These are phyloP conservation scores for Xylaria sp. DNA, from an alignment of 2,329 filamentous ascomycete species.

Conservation along the genomic window DNA sequence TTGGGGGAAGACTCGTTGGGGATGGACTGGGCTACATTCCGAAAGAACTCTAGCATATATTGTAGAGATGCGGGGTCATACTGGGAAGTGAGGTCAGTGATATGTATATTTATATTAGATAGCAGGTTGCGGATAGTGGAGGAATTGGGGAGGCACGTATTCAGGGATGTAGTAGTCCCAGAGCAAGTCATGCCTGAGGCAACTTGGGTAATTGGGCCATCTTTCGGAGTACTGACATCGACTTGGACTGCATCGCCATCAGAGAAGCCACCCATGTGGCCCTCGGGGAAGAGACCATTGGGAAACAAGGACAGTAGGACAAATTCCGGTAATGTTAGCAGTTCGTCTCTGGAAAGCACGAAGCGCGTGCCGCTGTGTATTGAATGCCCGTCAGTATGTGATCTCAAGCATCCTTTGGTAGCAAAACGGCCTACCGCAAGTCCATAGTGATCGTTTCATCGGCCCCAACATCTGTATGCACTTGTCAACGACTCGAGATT, in stretches of 20 bases:
- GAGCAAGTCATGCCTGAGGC: constrained; percentile 28
- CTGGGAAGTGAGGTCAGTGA: constrained; percentile 57
- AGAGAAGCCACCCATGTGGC: constrained; percentile 89
- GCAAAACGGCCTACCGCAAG: constrained; percentile 68
- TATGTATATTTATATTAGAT: constrained; percentile 46
- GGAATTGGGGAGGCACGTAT: constrained; percentile 23
- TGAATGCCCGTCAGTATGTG: constrained; percentile 23
- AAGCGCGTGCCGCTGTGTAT: constrained; percentile 80
- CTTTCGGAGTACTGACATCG: constrained; percentile 71
- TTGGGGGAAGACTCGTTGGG: constrained; percentile 72
- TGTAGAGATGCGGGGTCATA: constrained; percentile 95
- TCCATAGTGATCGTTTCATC: constrained; percentile 97
- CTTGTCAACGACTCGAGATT: constrained; percentile 10
- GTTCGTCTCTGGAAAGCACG: constrained; percentile 89
- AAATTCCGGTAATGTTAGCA: constrained; percentile 94
- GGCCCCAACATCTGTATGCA: constrained; percentile 68
- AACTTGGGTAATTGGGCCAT: constrained; percentile 29
- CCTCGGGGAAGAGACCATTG: constrained; percentile 96
- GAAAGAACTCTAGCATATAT: constrained; percentile 99
- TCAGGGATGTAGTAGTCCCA: constrained; percentile 17
- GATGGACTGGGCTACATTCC: constrained; percentile 94
- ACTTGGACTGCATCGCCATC: constrained; percentile 96
- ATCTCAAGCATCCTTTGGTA: background rate
- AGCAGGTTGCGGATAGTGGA: constrained; percentile 38
- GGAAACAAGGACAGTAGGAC: constrained; percentile 97